These are phyloP conservation scores for Colletotrichum simmondsii DNA, from an alignment of 2,329 filamentous ascomycete species.

Conservation along the genomic window DNA sequence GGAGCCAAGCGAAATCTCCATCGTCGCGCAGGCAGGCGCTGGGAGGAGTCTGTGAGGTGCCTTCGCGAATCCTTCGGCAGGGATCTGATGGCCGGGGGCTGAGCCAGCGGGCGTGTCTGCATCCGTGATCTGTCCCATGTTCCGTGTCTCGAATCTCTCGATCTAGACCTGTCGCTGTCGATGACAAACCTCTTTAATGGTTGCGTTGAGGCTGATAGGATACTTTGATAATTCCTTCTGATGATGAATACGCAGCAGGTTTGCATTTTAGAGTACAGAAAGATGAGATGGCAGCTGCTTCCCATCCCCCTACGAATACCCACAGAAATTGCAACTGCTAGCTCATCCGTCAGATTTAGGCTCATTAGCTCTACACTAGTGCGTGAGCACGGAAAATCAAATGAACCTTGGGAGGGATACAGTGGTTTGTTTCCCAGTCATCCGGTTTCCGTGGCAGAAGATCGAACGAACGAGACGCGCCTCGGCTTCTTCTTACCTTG, in stretches of 20 bases:
- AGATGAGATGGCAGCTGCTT: background rate
- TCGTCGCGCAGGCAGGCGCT: background rate
- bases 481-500: background rate
- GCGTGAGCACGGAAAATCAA: background rate
- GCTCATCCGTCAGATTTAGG: background rate
- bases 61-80: conserved; percentile 30
- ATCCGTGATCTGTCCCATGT: background rate
- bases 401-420: background rate
- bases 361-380: background rate
- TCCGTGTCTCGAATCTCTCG: background rate
- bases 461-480: background rate
- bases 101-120: background rate
- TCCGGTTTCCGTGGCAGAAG: background rate
- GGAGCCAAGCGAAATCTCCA: background rate
- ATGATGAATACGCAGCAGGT: too few species aligned
- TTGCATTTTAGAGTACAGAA: too few species aligned
- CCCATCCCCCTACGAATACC: background rate
- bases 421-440: background rate
- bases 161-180: background rate
- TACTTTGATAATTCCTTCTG: too few species aligned
- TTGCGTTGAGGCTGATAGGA: background rate
- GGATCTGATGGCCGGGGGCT: background rate
- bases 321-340: background rate
- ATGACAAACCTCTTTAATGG: background rate
- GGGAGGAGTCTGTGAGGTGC: conserved; percentile 3